Conservation (phyloP, 208 protist genomes). For the Trypanosoma conorhini region DNA sequence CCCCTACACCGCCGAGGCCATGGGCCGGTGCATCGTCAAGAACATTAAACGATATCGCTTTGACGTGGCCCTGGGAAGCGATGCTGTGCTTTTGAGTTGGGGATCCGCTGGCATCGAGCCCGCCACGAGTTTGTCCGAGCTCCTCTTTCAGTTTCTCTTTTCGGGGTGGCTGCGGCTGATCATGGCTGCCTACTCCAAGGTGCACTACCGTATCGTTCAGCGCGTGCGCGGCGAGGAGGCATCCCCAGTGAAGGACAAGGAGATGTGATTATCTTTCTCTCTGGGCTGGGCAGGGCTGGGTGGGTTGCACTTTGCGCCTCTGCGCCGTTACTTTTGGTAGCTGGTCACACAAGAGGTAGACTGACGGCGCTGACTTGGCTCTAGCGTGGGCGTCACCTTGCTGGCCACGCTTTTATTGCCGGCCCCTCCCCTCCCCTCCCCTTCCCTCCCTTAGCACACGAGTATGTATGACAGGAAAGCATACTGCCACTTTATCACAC, state of each 20-base stretch:
- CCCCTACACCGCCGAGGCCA: conserved; percentile 51
- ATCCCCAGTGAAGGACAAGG: background rate
- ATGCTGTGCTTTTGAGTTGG: conserved; percentile 57
- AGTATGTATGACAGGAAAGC: too few species aligned
- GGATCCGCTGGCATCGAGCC: conserved; percentile 70
- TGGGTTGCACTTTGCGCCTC: background rate
- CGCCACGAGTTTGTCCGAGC: conserved; percentile 43
- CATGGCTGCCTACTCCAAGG: conserved; percentile 55
- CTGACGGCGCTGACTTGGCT: background rate
- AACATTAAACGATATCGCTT: conserved; percentile 79
- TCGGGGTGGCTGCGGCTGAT: conserved; percentile 58
- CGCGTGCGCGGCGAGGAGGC: conserved; percentile 43
- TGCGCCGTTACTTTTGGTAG: background rate
- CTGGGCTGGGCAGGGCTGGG: too few species aligned
- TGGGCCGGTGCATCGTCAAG: conserved; percentile 48
- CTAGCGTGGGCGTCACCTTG: background rate
- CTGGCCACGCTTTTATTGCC: background rate
- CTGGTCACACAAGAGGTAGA: background rate
- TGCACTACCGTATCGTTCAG: conserved; percentile 82
- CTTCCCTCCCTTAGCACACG: background rate
- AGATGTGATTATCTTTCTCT: background rate
- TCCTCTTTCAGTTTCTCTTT: conserved; percentile 44
- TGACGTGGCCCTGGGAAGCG: conserved; percentile 70
- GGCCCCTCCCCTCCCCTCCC: too few species aligned
- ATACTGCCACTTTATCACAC: too few species aligned